Base-by-base conservation (phyloP, 75 land plant species). In the Sequoia sempervirens region DNA sequence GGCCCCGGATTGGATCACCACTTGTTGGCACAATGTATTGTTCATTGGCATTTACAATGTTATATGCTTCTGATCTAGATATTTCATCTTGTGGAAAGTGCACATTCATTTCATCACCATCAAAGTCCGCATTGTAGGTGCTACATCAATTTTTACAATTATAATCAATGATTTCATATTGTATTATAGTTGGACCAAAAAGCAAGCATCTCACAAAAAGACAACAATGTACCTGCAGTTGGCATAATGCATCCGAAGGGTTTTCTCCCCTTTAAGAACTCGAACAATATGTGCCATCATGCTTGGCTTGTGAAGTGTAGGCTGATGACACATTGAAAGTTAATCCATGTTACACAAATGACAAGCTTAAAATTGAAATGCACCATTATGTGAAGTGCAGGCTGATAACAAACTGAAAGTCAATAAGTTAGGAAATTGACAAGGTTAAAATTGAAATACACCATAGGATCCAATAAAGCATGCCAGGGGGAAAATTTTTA, bases 41-140 rank as follows among this genome's bases (percentile, higher is more conserved):
- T 34, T 93, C 86, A 83, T 97, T 93, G 41, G 99, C 99, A 95
- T 95, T 93, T 54, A 94, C 94, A 89, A 97, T 97, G 46, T 88
- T 85, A 75, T 90, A 87, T 11, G 90, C 96, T 88, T 97, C 99
- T 45, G 98, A 94, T 81, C 99, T 90, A 75, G 96, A 92, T 79
- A 95, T 87, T 88, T 97, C 99, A 90, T 97, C 99, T 95, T 97
- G 99, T 17, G 96, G 99, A 83, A 97, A 90, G 81, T 95, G 99
- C 54, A 97, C 96, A 93, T 97, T 97, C 92, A 97, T 97, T 82
- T 97, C 99, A 89, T 97, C 99, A 41, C 99, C 99, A 79, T 97
- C 99, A 88, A 97, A 97, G 91, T 97, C 99, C 88, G 99, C 99
- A 95, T 97, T 97, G 68, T 92, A 97, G 1, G 99, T 89, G 74